These are phyloP conservation scores for Jaapia argillacea DNA, from an alignment of 768 basidiomycete species.

Conservation along the genomic window DNA sequence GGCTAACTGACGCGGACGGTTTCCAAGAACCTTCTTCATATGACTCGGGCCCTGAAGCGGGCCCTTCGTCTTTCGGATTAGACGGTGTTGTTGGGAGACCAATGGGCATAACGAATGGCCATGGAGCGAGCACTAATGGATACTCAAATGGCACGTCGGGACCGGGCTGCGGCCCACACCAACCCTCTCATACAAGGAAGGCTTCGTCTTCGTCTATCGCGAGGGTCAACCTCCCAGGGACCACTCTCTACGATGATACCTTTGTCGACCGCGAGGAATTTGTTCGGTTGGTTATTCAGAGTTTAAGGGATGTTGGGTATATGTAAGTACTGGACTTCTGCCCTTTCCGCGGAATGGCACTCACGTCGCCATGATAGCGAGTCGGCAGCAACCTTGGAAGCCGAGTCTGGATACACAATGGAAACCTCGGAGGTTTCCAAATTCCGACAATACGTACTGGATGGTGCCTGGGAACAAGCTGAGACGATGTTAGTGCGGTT, in stretches of 20 bases:
- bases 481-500: constrained; percentile 58
- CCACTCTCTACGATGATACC: constrained; percentile 70
- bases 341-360: constrained; percentile 6
- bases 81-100: constrained; percentile 18
- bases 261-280: constrained; percentile 84
- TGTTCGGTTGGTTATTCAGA: constrained; percentile 81
- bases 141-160: constrained; percentile 24
- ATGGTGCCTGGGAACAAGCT: constrained; percentile 74
- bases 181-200: neutral
- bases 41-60: constrained; percentile 23
- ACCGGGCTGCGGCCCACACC: constrained; percentile 34
- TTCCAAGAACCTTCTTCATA: neutral
- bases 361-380: constrained; percentile 39
- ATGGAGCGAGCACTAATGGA: constrained; percentile 17
- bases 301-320: constrained; percentile 63
- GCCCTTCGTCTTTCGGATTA: constrained; percentile 37
- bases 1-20: neutral
- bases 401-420: constrained; percentile 85
- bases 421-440: constrained; percentile 69
- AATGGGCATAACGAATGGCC: constrained; percentile 32
- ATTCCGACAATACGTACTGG: constrained; percentile 72
- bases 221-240: constrained; percentile 60
- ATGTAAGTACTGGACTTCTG: constrained; percentile 29
- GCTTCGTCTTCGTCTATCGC: constrained; percentile 28
- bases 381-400: constrained; percentile 81